These are phyloP conservation scores for Arxiozyma bovina DNA, from an alignment of 1,139 yeast species.

Conservation along the genomic window DNA sequence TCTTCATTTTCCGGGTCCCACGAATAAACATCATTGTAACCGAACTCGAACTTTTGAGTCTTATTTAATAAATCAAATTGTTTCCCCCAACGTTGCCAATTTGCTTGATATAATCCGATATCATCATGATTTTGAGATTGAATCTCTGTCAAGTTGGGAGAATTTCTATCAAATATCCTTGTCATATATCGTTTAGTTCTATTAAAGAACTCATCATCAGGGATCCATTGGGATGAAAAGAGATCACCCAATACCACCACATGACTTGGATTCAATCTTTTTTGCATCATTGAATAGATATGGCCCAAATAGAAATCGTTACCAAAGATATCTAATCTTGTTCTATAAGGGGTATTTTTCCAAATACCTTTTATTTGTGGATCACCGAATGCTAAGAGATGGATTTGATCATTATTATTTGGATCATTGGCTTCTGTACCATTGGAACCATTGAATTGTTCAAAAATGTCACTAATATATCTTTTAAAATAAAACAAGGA, in stretches of 20 bases:
- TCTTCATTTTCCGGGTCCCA: constrained; percentile 43
- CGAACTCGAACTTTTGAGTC: constrained; percentile 36
- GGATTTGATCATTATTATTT: constrained; percentile 38
- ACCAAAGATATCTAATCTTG: constrained; percentile 73
- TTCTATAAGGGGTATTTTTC: constrained; percentile 61
- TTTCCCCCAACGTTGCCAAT: constrained; percentile 42
- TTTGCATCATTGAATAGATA: constrained; percentile 56
- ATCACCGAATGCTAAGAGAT: constrained; percentile 79
- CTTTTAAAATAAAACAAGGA: constrained; percentile 2
- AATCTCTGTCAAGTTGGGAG: constrained; percentile 13
- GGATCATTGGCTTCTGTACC: constrained; percentile 1
- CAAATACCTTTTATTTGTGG: constrained; percentile 92
- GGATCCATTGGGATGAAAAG: constrained; percentile 93
- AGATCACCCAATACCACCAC: constrained; percentile 90
- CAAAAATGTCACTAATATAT: not conserved
- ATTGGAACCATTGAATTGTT: not conserved
- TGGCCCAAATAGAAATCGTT: constrained; percentile 86
- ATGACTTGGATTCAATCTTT: constrained; percentile 60
- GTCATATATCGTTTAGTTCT: constrained; percentile 66
- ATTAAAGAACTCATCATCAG: constrained; percentile 72
- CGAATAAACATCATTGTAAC: constrained; percentile 52
- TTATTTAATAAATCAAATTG: constrained; percentile 36
- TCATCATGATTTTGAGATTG: constrained; percentile 18
- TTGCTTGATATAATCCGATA: constrained; percentile 19
- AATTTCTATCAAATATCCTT: constrained; percentile 41